Evolutionary conservation across 176 grass and related monocot species (phyloP), one percentile per base, ranked within the genome.

Genomic region (Areca catechu): DNA sequence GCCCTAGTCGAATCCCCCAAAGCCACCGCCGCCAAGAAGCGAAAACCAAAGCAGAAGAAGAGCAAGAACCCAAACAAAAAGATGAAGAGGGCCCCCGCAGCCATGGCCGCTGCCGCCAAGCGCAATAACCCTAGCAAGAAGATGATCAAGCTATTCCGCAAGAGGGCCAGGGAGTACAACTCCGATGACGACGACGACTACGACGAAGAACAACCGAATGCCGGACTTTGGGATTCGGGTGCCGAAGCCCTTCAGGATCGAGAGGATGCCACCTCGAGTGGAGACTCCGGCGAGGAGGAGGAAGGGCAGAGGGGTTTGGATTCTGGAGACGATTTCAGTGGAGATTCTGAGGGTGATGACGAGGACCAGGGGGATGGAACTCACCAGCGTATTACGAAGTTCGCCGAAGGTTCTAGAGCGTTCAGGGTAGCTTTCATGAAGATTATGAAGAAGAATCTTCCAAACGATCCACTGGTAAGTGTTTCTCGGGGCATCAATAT

Each of bases 91-190:
- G 72, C 53, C 22, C 54, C 61, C 59, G 58, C 62, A 12, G 53
- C 61, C 54, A 65, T 51, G 58, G 56, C 73, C 66, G 68, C 56
- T 5, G 34, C 34, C 34, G 69, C 57, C 76, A 72, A 78, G 71
- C 77, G 60, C 24, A 61, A 67, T 62, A 88, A 85, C 74, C 93
- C 78, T 22, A 89, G 75, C 81, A 61, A 74, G 65, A 88, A 72
- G 57, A 77, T 98, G 73, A 76, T 88, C 66, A 83, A 92, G 60
- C 49, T 98, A 4, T 83, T 98, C 48, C 58, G 60, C 57, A 98
- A 89, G 87, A 83, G 93, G n/a, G 93, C 84, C 18, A 83, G 74
- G 62, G 85, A 88, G 65, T 98, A 98, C 76, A 68, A 91, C 72
- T 98, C 93, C n/a, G 87, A 98, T 37, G 69, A 80, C 5, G 71